phyloP scores from a whole-genome alignment of 2,329 filamentous ascomycete genomes.

The Niveomyces coronatus region DNA sequence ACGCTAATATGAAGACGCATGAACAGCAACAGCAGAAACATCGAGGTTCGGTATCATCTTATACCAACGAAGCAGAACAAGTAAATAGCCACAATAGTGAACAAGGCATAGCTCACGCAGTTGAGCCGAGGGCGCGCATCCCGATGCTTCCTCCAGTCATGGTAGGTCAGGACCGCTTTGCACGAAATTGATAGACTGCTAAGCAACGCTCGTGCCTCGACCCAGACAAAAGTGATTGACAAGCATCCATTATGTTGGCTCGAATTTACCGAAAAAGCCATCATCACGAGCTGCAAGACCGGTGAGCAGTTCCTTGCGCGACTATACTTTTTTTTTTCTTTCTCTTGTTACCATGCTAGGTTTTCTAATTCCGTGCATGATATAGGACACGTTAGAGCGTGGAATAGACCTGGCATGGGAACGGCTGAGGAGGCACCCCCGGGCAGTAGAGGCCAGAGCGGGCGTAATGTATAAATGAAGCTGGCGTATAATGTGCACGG shows the following conservation, averaged over 20 bases:
- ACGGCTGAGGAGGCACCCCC: constrained; percentile 2
- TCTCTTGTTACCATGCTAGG: not conserved
- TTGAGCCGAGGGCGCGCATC: constrained; percentile 75
- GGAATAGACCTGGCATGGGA: constrained; percentile 12
- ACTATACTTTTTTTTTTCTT: not conserved
- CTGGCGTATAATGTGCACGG: too few relatives aligned
- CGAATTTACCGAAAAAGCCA: constrained; percentile 86
- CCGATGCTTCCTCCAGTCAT: constrained; percentile 85
- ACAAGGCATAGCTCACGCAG: constrained; percentile 61
- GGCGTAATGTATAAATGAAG: too few relatives aligned
- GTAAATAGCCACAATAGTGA: constrained; percentile 46
- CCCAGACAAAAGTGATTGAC: constrained; percentile 73
- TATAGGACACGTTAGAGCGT: constrained; percentile 46
- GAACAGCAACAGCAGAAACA: constrained; percentile 20
- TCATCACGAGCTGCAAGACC: constrained; percentile 84
- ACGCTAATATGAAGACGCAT: constrained; percentile 9
- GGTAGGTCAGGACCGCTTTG: constrained; percentile 39
- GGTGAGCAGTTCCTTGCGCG: constrained; percentile 45
- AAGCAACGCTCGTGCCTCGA: constrained; percentile 33
- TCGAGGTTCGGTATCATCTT: constrained; percentile 43
- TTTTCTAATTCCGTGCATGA: constrained; percentile 3
- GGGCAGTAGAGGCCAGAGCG: not conserved
- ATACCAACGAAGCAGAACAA: constrained; percentile 44
- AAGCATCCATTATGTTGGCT: constrained; percentile 82
- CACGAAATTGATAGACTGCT: not conserved